phyloP scores from a whole-genome alignment of 192 early-diverging fungal genomes.

The Kappamyces sp. region DNA sequence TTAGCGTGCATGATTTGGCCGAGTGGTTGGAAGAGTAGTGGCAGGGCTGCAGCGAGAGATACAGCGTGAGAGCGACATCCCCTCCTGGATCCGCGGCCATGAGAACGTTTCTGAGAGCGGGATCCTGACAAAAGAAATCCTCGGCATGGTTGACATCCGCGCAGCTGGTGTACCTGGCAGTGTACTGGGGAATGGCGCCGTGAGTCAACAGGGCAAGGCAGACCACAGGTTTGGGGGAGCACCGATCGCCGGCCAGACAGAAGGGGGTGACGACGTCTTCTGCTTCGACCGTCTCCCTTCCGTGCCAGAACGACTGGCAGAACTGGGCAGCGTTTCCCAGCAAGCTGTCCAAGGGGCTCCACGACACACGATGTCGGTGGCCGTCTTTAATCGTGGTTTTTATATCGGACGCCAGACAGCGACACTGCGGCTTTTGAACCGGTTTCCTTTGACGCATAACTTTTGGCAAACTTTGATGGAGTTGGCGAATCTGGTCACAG shows the following conservation, averaged over 20 bases:
- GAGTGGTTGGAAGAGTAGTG: conserved; percentile 7
- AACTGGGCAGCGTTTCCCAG: conserved; percentile 6
- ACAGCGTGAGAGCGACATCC: neutral
- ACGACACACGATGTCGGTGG: no score
- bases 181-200: neutral
- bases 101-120: neutral
- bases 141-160: conserved; percentile 14
- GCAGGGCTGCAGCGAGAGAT: conserved; percentile 9
- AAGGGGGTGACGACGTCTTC: neutral
- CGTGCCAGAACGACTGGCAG: conserved; percentile 11
- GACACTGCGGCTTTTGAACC: no score
- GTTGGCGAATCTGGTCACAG: neutral
- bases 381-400: no score
- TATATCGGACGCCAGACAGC: no score
- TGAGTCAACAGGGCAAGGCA: neutral
- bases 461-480: no score
- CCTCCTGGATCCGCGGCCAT: neutral
- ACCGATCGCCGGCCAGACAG: neutral
- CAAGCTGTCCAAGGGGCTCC: neutral
- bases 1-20: conserved; percentile 3
- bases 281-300: conserved; percentile 5
- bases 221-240: conserved; percentile 9
- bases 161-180: conserved; percentile 13
- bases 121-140: conserved; percentile 9
- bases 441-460: no score